These are phyloP conservation scores for Rhododendron griersonianum DNA, from an alignment of 148 eudicot genomes.

Conservation along the genomic window DNA sequence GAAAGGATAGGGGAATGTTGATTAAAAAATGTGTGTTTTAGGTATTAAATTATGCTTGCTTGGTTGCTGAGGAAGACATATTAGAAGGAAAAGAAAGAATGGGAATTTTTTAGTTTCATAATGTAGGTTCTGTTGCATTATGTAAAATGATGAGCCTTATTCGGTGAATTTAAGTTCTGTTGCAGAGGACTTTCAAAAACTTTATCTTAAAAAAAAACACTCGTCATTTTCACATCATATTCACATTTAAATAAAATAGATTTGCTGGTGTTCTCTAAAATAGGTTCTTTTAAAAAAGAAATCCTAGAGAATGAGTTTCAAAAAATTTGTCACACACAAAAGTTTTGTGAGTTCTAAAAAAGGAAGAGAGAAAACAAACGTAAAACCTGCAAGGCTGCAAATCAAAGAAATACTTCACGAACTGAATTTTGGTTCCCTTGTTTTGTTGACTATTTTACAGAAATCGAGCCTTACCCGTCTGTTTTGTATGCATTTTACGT, in stretches of 20 bases:
- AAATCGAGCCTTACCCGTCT: neutral
- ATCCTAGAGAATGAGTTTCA: neutral
- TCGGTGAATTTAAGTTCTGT: neutral
- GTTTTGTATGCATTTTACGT: neutral
- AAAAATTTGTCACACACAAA: neutral
- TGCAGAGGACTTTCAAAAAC: neutral
- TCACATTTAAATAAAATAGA: neutral
- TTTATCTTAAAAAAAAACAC: neutral
- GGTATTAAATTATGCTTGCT: conserved; percentile 6
- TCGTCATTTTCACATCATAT: neutral
- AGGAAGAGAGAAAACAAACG: neutral
- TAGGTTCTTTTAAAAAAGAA: neutral
- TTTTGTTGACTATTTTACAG: neutral
- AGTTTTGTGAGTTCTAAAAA: neutral
- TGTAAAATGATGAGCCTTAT: neutral
- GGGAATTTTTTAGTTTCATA: neutral
- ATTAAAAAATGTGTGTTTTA: neutral
- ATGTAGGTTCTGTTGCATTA: neutral
- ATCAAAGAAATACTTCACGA: neutral
- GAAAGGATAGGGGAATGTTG: no score
- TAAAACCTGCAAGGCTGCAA: neutral
- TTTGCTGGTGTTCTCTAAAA: no score
- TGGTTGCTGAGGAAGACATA: neutral
- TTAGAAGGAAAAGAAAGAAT: neutral
- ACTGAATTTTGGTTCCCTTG: neutral